phyloP scores from a whole-genome alignment of 768 basidiomycete species.

The Lactarius vividus region DNA sequence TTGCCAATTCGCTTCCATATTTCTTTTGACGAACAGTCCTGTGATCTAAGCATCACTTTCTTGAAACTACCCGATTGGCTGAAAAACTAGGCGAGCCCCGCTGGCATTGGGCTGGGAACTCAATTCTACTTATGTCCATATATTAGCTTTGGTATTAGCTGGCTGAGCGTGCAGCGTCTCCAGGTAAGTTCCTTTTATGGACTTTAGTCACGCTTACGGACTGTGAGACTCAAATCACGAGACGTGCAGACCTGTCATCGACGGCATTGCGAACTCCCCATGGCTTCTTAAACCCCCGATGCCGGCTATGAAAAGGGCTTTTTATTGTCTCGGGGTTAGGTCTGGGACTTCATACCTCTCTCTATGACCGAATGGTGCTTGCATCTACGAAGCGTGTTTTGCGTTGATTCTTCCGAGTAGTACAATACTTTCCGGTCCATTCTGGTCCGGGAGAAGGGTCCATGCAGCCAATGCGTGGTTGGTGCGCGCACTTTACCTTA shows the following conservation, averaged over 20 bases:
- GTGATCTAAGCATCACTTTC: not conserved
- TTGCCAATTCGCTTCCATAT: not conserved
- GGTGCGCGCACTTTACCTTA: slow-evolving; percentile 70
- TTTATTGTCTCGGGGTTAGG: slow-evolving; percentile 60
- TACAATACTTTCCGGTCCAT: not conserved
- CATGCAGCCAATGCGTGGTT: slow-evolving; percentile 69
- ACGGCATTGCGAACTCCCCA: slow-evolving; percentile 68
- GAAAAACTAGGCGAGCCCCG: not conserved
- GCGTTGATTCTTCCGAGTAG: slow-evolving; percentile 29
- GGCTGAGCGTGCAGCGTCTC: not conserved
- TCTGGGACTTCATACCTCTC: slow-evolving; percentile 35
- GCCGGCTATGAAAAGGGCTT: slow-evolving; percentile 64
- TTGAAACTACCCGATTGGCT: not conserved
- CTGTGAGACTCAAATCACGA: slow-evolving; percentile 38
- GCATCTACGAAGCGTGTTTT: slow-evolving; percentile 70
- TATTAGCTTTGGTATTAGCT: not conserved
- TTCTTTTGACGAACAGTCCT: not conserved
- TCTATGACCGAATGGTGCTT: slow-evolving; percentile 63
- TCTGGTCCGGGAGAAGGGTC: slow-evolving; percentile 53
- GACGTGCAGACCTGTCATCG: slow-evolving; percentile 56
- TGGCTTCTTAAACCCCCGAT: slow-evolving; percentile 70
- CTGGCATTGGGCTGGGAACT: not conserved
- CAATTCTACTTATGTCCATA: too few relatives aligned
- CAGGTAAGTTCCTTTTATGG: not conserved
- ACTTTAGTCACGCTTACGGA: slow-evolving; percentile 58